Evolutionary conservation across 805 yeast species (phyloP).

Genomic region (Dipodascus albidus): DNA sequence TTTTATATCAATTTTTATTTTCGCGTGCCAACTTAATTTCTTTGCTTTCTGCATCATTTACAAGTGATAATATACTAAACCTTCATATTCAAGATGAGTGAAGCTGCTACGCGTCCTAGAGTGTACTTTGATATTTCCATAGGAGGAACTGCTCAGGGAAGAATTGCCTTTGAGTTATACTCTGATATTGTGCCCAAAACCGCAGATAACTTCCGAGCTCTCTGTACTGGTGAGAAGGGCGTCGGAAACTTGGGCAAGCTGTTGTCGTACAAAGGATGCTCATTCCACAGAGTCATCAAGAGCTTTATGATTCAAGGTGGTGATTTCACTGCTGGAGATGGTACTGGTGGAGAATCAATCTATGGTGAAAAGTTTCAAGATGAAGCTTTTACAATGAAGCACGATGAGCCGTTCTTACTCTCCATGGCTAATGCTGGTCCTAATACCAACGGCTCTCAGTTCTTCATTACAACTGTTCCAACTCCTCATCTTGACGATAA

Average conservation of each 20-base stretch:
- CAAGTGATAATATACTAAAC: not conserved
- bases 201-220: conserved; percentile 78
- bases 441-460: conserved; percentile 91
- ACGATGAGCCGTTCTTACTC: conserved; percentile 75
- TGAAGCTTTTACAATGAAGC: conserved; percentile 68
- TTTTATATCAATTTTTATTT: not conserved
- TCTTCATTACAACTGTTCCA: conserved; percentile 82
- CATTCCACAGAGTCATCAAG: conserved; percentile 83
- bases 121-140: conserved; percentile 72
- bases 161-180: conserved; percentile 61
- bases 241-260: conserved; percentile 49
- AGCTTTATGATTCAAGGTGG: conserved; percentile 94
- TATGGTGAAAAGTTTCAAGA: conserved; percentile 85
- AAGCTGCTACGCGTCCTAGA: conserved; percentile 29
- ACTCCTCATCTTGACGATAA: conserved; percentile 94
- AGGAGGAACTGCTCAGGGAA: conserved; percentile 43
- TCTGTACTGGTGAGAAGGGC: conserved; percentile 86
- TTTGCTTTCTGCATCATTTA: not conserved
- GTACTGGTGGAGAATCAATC: conserved; percentile 75
- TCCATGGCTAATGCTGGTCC: conserved; percentile 98
- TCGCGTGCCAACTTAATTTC: not conserved
- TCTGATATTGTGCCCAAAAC: conserved; percentile 66
- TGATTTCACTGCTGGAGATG: conserved; percentile 65
- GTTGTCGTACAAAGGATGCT: conserved; percentile 66
- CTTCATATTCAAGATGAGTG: not conserved